Base-by-base conservation (phyloP, 2,329 filamentous ascomycete genomes). In the Neocatenulostroma microsporum region DNA sequence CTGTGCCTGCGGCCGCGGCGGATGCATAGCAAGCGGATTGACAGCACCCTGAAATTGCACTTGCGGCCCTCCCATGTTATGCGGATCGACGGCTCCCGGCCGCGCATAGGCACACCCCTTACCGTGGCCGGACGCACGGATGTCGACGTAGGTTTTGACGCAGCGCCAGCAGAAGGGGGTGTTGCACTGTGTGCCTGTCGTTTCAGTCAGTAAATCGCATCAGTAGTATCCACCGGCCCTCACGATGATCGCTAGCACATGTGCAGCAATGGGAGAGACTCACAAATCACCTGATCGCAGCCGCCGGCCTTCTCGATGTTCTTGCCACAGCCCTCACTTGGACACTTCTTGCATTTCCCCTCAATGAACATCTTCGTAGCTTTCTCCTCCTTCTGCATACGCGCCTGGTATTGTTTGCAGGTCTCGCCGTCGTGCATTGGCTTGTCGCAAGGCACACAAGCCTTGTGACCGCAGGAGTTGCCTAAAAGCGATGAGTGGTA, bases 381-480 rank as follows among this genome's bases (percentile, higher is more conserved):
- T 23, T 40, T 39, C 19, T 58, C 42, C n/a, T 60, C 60, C 15
- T 58, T 57, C 3, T 50, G 41, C n/a, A 40, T 29, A 5, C 51
- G 47, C 5, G 19, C 18, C 20, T 47, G 46, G 37, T 63, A 67
- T 44, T 62, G 49, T 6, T 35, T 37, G 44, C 57, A 60, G 6
- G 50, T 53, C 34, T 58, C 50, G 25, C 50, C 49, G 7, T 48
- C 43, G 36, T 59, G 57, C 45, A 46, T 55, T 3, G 50, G 49
- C 3, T 46, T 39, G 19, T 57, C 51, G 43, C 55, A 58, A 1
- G 39, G 26, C 4, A 55, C 50, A 42, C 57, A 60, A 10, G 53
- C 50, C 34, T 44, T 40, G 8, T 42, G 40, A 11, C 48, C 49
- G 41, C 57, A 60, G 3, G 37, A 38, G 10, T 45, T 24, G 40